Base-by-base conservation (phyloP, 2,329 filamentous ascomycete genomes). In the Penicillium sp. region DNA sequence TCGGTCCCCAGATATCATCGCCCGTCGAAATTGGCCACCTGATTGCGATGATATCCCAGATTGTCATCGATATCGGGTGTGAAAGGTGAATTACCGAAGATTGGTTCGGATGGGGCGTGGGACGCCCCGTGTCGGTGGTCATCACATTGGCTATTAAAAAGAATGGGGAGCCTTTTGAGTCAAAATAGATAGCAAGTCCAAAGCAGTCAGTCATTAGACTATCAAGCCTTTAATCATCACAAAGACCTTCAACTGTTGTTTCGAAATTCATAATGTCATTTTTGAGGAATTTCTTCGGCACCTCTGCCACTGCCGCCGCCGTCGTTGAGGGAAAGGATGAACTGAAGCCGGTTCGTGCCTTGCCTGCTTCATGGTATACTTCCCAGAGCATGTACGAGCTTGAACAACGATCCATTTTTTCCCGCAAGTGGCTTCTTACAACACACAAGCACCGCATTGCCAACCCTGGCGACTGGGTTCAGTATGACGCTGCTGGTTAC, bases 381-480 rank as follows among this genome's bases (percentile, higher is more conserved):
- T 81, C 41, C 79, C 85, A 66, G 69, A 84, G 61, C 64, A 85
- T 28, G 71, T 75, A 56, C 68, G 69, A 33, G 80, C 82, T 65
- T 72, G 79, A 45, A 68, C 77, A 23, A 75, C 76, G 23, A 73
- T 38, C 58, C 1, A 60, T 60, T 29, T 60, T 60, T 42, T 56
- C 55, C 34, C 52, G 58, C 26, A 60, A 60, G 29, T 60, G 58
- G 58, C 55, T 60, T 15, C 55, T 60, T 43, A 60, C 58, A 9
- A 60, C 58, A 9, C 58, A 60, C 53, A 60, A 58, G 54, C 52
- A 56, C 50, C 74, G 82, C 43, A 67, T 85, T 28, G 63, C 69
- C 52, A 77, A 81, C 42, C 56, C 73, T 3, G 83, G 83, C 6
- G 81, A 84, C 65, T 85, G 76, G 68, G 70, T 83, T 12, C 74